These are phyloP conservation scores for Phytophthora capsici DNA, from an alignment of 352 stramenopile species.

Conservation along the genomic window DNA sequence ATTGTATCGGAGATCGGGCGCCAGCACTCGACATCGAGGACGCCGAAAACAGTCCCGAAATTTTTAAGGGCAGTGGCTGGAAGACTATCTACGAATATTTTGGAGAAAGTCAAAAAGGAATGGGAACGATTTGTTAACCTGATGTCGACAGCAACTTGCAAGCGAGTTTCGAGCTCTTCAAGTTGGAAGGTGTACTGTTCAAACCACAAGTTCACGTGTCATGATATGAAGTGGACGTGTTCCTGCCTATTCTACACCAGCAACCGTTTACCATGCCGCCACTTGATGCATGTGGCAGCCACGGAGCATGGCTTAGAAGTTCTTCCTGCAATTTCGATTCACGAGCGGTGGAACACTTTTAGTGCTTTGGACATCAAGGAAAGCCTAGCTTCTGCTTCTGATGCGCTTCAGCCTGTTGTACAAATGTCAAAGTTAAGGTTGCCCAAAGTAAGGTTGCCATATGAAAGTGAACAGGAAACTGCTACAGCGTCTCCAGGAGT, in stretches of 20 bases:
- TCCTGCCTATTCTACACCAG: not conserved
- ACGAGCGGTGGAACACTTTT: not conserved
- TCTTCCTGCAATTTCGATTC: not conserved
- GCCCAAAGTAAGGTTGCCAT: not conserved
- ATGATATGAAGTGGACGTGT: constrained; percentile 1
- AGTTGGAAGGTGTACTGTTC: not conserved
- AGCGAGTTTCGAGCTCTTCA: constrained; percentile 18
- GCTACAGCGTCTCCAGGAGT: too few species aligned
- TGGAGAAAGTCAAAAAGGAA: constrained; percentile 15
- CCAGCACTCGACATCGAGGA: not conserved
- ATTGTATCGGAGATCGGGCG: constrained; percentile 2
- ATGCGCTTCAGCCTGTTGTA: not conserved
- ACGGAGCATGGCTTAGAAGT: not conserved
- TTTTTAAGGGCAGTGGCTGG: constrained; percentile 4
- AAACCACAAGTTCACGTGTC: not conserved
- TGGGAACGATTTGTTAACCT: constrained; percentile 33
- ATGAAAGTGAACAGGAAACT: not conserved
- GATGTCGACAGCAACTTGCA: constrained; percentile 27
- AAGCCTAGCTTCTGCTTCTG: not conserved
- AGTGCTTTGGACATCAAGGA: not conserved
- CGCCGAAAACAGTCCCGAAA: not conserved
- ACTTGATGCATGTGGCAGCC: constrained; percentile 9
- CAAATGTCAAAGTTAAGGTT: not conserved
- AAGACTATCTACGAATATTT: not conserved
- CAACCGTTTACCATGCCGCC: constrained; percentile 13